phyloP scores from a whole-genome alignment of 2,329 filamentous ascomycete genomes.

The Neoscytalidium dimidiatum region DNA sequence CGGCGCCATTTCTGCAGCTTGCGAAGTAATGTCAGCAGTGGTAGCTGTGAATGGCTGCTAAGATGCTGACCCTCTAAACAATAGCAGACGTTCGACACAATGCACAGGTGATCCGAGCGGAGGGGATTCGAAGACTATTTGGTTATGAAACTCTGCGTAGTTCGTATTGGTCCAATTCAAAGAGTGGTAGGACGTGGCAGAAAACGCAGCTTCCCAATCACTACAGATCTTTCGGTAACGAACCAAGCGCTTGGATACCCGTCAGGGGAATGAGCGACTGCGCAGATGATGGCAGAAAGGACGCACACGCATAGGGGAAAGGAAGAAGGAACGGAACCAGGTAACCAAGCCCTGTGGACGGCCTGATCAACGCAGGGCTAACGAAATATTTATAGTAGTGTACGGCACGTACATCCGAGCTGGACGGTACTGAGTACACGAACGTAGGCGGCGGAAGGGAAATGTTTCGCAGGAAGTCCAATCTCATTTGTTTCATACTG shows the following conservation, averaged over 20 bases:
- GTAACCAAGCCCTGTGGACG: not conserved
- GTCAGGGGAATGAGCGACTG: not conserved
- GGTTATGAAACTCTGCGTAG: too few species aligned
- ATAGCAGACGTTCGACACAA: too few species aligned
- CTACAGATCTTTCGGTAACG: not conserved
- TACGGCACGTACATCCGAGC: not conserved
- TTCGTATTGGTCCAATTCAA: too few species aligned
- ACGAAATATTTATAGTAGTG: not conserved
- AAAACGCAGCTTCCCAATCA: not conserved
- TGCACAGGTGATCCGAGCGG: too few species aligned
- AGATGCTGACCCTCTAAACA: too few species aligned
- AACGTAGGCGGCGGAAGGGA: not conserved
- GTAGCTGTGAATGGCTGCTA: too few species aligned
- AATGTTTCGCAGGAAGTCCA: not conserved
- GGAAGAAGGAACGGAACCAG: not conserved
- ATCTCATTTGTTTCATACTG: conserved; percentile 1
- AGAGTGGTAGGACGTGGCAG: not conserved
- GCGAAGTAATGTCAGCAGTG: not conserved
- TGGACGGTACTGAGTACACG: not conserved
- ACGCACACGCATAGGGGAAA: too few species aligned
- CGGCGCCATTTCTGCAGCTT: not conserved
- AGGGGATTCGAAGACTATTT: too few species aligned
- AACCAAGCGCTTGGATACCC: too few species aligned
- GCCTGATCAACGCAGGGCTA: not conserved
- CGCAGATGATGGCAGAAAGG: not conserved